Evolutionary conservation across 83 land plant genomes (phyloP), one percentile per base, ranked within the genome.

Genomic region (Larix sibirica): DNA sequence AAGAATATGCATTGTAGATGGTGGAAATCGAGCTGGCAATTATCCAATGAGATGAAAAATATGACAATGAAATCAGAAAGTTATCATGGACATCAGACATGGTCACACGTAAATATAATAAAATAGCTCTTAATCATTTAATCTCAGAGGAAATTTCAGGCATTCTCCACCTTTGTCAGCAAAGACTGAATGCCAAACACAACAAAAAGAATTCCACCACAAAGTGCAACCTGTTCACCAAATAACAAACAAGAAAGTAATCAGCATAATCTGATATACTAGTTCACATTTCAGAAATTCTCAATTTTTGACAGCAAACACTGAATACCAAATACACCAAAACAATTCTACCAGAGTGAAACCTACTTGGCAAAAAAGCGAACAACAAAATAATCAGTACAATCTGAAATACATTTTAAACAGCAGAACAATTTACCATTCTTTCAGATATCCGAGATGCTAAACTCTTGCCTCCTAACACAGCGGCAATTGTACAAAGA

Each of bases 371-470:
- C 79, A 86, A 66, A 13, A 81, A n/a, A 12, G 54, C 1, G 24
- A 20, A 36, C 36, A 60, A 83, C 26, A 26, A 47, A 54, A 79
- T 64, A 40, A 58, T 59, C 26, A 83, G 73, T 54, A 36, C 13
- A 67, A 17, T 14, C 3, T 40, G 23, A 63, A 17, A 23, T 9
- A 21, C 12, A 23, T 26, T 40, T 36, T 36, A 74, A 38, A 36
- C 33, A 21, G 36, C 24, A 40, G 21, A 8, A 63, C 62, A 44
- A 20, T 81, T 81, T 81, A 97, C 99, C 75, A 92, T 85, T 87
- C 84, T 95, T 83, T 97, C 99, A 54, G 98, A 97, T 80, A 97
- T 97, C 62, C 89, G 90, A 56, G 94, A 86, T 81, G 99, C 99
- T 84, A 97, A 85, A 78, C 95, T 90, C 87, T 95, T 97, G 36